Evolutionary conservation across 2,329 filamentous ascomycete genomes (phyloP).

Genomic region (Ustulina deusta): DNA sequence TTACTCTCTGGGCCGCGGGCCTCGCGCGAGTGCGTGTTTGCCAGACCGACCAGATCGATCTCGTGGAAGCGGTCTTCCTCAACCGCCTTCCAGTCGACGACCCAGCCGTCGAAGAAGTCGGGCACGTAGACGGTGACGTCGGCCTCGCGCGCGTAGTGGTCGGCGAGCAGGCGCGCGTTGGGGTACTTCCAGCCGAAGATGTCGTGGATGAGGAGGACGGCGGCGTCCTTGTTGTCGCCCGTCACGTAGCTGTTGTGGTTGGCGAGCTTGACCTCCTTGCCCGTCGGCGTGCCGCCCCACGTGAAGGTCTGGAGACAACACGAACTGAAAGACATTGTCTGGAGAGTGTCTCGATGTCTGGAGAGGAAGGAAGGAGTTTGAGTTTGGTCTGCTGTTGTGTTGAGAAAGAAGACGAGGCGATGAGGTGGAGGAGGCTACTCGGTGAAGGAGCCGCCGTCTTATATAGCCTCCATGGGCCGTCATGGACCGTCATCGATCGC

Average conservation of each 20-base stretch:
- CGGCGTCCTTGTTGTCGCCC: slow-evolving; percentile 48
- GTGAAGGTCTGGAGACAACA: slow-evolving; percentile 56
- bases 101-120: slow-evolving; percentile 55
- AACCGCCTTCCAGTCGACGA: slow-evolving; percentile 47
- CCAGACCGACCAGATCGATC: slow-evolving; percentile 56
- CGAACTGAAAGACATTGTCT: slow-evolving; percentile 33
- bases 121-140: slow-evolving; percentile 60
- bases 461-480: not conserved
- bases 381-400: not conserved
- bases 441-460: not conserved
- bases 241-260: slow-evolving; percentile 55
- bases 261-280: slow-evolving; percentile 52
- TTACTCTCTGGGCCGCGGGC: slow-evolving; percentile 53
- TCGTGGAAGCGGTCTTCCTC: slow-evolving; percentile 46
- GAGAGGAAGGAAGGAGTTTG: no score
- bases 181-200: slow-evolving; percentile 60
- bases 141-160: slow-evolving; percentile 60
- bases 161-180: slow-evolving; percentile 60
- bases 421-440: not conserved
- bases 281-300: slow-evolving; percentile 57
- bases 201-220: slow-evolving; percentile 56
- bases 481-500: no score
- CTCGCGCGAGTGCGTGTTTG: slow-evolving; percentile 53
- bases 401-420: not conserved
- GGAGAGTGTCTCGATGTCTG: not conserved